phyloP scores from a whole-genome alignment of 768 basidiomycete species.

The Heimioporus sp. region DNA sequence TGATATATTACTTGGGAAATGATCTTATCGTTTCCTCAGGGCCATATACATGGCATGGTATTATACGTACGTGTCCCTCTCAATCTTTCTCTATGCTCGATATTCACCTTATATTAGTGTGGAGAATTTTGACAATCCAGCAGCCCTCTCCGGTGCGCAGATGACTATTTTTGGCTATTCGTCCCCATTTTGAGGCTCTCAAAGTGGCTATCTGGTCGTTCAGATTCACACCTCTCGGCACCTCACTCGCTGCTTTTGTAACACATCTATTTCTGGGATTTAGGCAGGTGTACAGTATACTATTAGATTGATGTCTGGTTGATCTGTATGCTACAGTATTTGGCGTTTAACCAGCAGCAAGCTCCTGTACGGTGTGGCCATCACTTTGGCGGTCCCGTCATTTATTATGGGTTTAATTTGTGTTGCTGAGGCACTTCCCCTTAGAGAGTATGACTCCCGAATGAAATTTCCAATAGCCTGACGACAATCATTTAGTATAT shows the following conservation, averaged over 20 bases:
- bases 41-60: conserved; percentile 20
- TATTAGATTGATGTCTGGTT: background rate
- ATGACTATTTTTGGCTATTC: background rate
- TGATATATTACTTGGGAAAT: background rate
- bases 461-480: background rate
- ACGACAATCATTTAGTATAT: conserved; percentile 31
- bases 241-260: conserved; percentile 44
- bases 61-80: conserved; percentile 9
- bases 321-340: conserved; percentile 7
- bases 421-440: conserved; percentile 42
- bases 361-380: conserved; percentile 34
- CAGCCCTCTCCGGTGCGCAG: conserved; percentile 8
- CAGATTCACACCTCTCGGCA: conserved; percentile 48
- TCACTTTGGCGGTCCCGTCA: conserved; percentile 35
- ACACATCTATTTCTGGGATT: conserved; percentile 48
- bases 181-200: background rate
- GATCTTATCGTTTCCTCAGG: background rate
- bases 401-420: conserved; percentile 44
- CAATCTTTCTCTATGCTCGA: no score
- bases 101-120: conserved; percentile 5
- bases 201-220: conserved; percentile 48
- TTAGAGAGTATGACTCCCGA: conserved; percentile 34
- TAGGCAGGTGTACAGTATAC: conserved; percentile 31
- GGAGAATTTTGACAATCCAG: conserved; percentile 13
- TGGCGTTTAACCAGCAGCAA: conserved; percentile 9